Conservation (phyloP, 2,329 filamentous ascomycete species). For the Colletotrichum melonis region DNA sequence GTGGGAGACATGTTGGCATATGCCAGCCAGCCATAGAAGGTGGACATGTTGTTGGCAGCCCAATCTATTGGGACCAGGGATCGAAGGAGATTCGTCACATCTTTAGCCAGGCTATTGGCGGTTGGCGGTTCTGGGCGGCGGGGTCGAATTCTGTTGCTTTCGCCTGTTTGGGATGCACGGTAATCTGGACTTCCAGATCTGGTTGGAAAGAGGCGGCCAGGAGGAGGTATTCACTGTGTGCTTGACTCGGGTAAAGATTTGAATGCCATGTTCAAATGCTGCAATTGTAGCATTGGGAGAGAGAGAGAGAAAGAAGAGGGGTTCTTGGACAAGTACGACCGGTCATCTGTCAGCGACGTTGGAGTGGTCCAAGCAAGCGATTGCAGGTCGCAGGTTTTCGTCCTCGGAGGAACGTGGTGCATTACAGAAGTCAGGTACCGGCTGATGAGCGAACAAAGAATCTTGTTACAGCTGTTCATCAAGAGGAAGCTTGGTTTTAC, state of each 20-base stretch:
- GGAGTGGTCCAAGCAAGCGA: background rate
- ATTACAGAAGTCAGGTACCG: conserved; percentile 29
- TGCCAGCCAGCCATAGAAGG: background rate
- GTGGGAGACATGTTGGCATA: background rate
- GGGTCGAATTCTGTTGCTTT: conserved; percentile 6
- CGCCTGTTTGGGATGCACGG: conserved; percentile 21
- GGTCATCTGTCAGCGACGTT: background rate
- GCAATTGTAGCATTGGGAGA: background rate
- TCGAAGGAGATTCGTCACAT: conserved; percentile 19
- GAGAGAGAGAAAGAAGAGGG: background rate
- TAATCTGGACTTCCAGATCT: conserved; percentile 19
- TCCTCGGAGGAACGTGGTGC: background rate
- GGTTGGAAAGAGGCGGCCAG: background rate
- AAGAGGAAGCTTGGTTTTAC: background rate
- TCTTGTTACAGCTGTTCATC: background rate
- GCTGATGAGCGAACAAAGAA: conserved; percentile 1
- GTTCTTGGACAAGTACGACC: background rate
- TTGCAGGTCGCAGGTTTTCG: background rate
- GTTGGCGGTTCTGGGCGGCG: conserved; percentile 20
- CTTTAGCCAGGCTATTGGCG: conserved; percentile 20
- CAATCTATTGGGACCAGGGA: conserved; percentile 7
- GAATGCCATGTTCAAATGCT: background rate
- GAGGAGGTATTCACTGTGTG: background rate
- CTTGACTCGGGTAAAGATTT: background rate
- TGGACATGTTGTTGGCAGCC: background rate